Evolutionary conservation across 2,329 filamentous ascomycete genomes (phyloP).

Genomic region (Ophiocordyceps sinensis): DNA sequence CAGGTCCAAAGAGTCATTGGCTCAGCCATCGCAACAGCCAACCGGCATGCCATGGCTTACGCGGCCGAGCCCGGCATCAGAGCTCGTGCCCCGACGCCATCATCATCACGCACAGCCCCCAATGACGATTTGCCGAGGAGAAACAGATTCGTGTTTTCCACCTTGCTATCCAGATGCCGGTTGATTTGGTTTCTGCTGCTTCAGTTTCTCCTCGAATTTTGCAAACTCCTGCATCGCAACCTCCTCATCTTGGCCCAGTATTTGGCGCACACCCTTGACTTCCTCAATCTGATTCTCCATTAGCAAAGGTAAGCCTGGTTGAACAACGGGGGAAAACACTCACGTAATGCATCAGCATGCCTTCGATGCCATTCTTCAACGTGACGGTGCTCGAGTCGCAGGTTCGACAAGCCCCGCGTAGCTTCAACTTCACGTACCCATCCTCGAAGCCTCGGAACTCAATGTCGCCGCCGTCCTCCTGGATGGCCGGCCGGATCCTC

Average conservation of each 20-base stretch:
- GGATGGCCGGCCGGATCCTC: constrained; percentile 84
- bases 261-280: constrained; percentile 81
- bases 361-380: constrained; percentile 93
- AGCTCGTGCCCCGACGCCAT: too few relatives aligned
- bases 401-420: constrained; percentile 84
- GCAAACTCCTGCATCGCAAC: constrained; percentile 77
- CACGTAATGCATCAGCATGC: constrained; percentile 94
- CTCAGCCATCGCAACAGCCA: too few relatives aligned
- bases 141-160: background rate
- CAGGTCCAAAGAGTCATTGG: too few relatives aligned
- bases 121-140: too few relatives aligned
- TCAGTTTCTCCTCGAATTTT: constrained; percentile 79
- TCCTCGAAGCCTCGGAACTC: constrained; percentile 80
- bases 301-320: background rate
- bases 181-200: constrained; percentile 31
- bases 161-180: constrained; percentile 1
- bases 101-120: too few relatives aligned
- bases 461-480: constrained; percentile 95
- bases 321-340: constrained; percentile 22
- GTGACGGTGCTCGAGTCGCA: constrained; percentile 97
- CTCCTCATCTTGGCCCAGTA: constrained; percentile 84
- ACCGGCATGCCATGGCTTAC: too few relatives aligned
- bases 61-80: too few relatives aligned
- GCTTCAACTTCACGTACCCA: constrained; percentile 71
- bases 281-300: constrained; percentile 61